Conservation (phyloP, 192 early-diverging fungal species). For the Paraglomus occultum region DNA sequence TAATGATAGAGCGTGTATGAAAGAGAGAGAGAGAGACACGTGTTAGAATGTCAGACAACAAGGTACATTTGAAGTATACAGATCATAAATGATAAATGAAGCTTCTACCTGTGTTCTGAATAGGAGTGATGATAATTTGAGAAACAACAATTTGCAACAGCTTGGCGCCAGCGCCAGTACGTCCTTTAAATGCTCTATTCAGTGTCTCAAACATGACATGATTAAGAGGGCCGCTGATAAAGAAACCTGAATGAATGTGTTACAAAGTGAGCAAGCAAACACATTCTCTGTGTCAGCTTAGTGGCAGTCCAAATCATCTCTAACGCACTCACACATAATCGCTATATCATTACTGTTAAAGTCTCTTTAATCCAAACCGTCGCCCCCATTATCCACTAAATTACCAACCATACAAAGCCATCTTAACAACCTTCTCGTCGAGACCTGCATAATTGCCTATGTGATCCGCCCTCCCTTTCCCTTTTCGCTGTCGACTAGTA, state of each 20-base stretch:
- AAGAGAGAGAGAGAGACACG: no score
- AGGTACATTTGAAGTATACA: neutral
- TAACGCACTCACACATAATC: neutral
- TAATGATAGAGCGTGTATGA: conserved; percentile 22
- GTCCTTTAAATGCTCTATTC: conserved; percentile 70
- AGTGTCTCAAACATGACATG: conserved; percentile 77
- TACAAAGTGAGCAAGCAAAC: neutral
- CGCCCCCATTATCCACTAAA: neutral
- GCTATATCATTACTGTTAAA: conserved; percentile 2
- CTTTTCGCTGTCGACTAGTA: conserved; percentile 27
- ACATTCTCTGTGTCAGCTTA: neutral
- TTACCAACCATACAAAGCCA: conserved; percentile 71
- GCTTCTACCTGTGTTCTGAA: conserved; percentile 74
- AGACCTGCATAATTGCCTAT: conserved; percentile 30
- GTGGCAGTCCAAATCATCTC: neutral
- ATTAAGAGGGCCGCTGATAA: conserved; percentile 79
- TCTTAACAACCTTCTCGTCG: conserved; percentile 71
- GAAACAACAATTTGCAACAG: conserved; percentile 70
- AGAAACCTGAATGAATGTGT: conserved; percentile 49
- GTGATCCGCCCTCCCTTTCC: conserved; percentile 33
- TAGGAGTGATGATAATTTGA: conserved; percentile 81
- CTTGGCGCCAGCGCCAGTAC: conserved; percentile 61
- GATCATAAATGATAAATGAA: neutral
- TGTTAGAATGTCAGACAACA: neutral
- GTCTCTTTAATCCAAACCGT: neutral